Evolutionary conservation across 75 land plant species (phyloP).

Genomic region (Cupressus sempervirens): DNA sequence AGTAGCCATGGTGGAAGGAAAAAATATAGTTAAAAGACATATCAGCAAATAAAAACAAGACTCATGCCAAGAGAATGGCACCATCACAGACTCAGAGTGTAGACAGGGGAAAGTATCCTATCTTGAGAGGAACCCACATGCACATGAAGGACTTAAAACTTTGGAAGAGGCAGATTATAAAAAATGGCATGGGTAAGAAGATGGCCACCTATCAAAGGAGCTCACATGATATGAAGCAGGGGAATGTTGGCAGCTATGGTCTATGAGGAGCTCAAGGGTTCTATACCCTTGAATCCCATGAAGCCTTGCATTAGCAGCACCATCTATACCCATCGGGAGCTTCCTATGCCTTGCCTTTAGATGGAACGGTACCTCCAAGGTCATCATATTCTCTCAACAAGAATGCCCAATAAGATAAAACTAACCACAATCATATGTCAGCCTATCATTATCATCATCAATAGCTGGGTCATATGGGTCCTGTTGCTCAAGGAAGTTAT

Average conservation of each 20-base stretch:
- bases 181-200: no score
- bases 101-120: no score
- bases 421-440: not conserved
- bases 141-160: no score
- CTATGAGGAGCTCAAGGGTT: constrained; percentile 5
- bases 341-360: not conserved
- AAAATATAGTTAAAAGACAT: no score
- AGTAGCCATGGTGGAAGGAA: no score
- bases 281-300: not conserved
- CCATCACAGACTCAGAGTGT: no score
- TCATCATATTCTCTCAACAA: not conserved
- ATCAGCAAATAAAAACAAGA: no score
- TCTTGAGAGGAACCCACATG: no score
- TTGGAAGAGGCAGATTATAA: no score
- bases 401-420: not conserved
- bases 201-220: no score
- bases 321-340: not conserved
- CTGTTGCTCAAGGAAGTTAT: not conserved
- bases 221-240: not conserved
- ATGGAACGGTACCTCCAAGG: not conserved
- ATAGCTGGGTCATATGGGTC: not conserved
- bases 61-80: no score
- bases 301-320: not conserved
- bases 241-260: not conserved
- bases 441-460: constrained; percentile 4